Percentiles rank a stretch among this genome's conserved stretches.
These are phyloP conservation scores for Passalora sequoiae DNA, from an alignment of 2,329 filamentous ascomycete genomes.

Conservation along the genomic window DNA sequence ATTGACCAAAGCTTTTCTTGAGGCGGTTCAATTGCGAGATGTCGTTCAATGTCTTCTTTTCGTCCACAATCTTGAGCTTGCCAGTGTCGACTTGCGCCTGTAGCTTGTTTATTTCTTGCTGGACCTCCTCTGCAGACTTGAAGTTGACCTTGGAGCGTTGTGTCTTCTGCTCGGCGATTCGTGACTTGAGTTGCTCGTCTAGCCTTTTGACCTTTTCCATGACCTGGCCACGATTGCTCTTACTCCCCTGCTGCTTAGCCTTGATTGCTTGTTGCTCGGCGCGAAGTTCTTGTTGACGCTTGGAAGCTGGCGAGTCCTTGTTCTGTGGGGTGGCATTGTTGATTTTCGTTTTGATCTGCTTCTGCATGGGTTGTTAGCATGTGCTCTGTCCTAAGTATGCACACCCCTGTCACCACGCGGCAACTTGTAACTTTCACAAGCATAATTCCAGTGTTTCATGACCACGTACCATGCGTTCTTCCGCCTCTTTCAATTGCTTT, in stretches of 20 bases:
- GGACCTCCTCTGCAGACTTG: slow-evolving; percentile 84
- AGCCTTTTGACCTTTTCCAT: slow-evolving; percentile 89
- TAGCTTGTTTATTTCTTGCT: slow-evolving; percentile 72
- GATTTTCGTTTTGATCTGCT: slow-evolving; percentile 80
- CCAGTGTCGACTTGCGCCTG: slow-evolving; percentile 84
- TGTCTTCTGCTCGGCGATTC: slow-evolving; percentile 79
- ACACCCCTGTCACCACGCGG: no score
- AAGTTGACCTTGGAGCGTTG: slow-evolving; percentile 74
- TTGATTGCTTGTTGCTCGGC: slow-evolving; percentile 77
- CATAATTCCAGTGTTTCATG: no score
- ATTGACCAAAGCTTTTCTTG: slow-evolving; percentile 82
- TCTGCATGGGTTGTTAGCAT: slow-evolving; percentile 51
- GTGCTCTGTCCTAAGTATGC: no score
- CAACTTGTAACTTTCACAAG: no score
- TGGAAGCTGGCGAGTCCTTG: slow-evolving; percentile 71
- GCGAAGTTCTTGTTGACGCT: slow-evolving; percentile 81
- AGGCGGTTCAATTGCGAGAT: slow-evolving; percentile 78
- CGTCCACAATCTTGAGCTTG: slow-evolving; percentile 91
- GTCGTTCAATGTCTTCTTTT: slow-evolving; percentile 86
- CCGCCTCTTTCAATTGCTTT: slow-evolving; percentile 74
- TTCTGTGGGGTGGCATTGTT: slow-evolving; percentile 77
- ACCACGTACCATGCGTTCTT: slow-evolving; percentile 52
- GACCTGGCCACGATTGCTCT: slow-evolving; percentile 70
- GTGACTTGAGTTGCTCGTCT: slow-evolving; percentile 80
- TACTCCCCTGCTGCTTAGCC: slow-evolving; percentile 79